phyloP scores from a whole-genome alignment of 129 eudicot species.

The Ambrosia trifida region DNA sequence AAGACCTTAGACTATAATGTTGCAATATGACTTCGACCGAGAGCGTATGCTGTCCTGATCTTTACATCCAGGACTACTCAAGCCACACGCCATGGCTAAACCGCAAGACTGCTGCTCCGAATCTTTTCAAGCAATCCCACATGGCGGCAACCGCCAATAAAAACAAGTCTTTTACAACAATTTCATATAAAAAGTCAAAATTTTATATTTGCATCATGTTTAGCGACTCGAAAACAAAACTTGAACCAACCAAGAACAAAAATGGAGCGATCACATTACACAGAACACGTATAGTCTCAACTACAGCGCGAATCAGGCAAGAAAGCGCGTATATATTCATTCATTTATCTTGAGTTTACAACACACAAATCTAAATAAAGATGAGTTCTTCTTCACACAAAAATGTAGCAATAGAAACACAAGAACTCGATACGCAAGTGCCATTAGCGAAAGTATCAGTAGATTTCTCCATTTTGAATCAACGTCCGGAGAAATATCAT shows the following conservation, averaged over 20 bases:
- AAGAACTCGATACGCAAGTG: conserved; percentile 63
- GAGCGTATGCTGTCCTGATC: neutral
- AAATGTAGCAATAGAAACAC: conserved; percentile 66
- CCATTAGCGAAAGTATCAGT: conserved; percentile 68
- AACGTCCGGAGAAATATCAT: conserved; percentile 51
- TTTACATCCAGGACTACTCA: neutral
- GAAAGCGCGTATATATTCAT: conserved; percentile 25
- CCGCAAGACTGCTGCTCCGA: neutral
- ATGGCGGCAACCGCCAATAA: neutral
- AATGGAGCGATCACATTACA: conserved; percentile 30
- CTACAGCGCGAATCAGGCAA: conserved; percentile 2
- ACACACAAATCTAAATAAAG: conserved; percentile 39
- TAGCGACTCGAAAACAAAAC: neutral
- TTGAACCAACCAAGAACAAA: conserved; percentile 17
- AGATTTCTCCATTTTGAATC: conserved; percentile 76
- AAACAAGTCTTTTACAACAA: neutral
- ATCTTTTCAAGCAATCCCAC: neutral
- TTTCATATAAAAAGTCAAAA: neutral
- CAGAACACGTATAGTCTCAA: neutral
- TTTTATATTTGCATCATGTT: neutral
- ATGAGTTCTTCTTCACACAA: conserved; percentile 44
- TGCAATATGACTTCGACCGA: neutral
- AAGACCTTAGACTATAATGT: neutral
- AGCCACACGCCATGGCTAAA: neutral
- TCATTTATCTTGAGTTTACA: conserved; percentile 52